phyloP scores from a whole-genome alignment of 441 rosid species.

The Pelargonium citronellum region DNA sequence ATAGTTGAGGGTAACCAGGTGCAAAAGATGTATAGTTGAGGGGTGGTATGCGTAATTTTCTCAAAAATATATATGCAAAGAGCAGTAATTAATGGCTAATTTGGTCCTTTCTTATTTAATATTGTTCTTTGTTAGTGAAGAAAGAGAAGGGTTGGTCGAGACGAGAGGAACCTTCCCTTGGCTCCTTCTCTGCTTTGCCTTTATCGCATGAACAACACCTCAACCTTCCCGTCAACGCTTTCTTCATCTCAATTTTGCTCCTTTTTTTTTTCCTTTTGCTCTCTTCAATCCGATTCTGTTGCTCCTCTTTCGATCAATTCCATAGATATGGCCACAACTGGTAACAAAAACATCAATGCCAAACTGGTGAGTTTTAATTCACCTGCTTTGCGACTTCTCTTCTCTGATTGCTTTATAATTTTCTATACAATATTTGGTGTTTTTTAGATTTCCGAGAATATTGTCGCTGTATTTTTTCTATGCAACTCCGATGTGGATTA shows the following conservation, averaged over 20 bases:
- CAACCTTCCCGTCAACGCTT: background rate
- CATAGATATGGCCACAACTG: background rate
- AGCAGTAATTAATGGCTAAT: too few species aligned
- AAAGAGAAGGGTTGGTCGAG: background rate
- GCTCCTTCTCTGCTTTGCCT: background rate
- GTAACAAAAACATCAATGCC: background rate
- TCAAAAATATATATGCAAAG: too few species aligned
- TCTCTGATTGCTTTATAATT: background rate
- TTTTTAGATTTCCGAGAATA: background rate
- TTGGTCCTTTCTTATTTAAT: too few species aligned
- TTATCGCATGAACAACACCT: too few species aligned
- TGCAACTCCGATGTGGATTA: background rate
- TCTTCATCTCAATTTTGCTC: background rate
- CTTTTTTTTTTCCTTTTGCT: background rate
- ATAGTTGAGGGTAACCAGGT: too few species aligned
- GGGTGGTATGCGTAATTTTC: too few species aligned
- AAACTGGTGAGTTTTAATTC: background rate
- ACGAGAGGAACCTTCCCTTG: background rate
- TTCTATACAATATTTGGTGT: background rate
- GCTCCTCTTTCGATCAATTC: too few species aligned
- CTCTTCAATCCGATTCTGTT: background rate
- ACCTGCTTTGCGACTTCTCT: background rate
- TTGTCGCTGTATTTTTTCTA: background rate
- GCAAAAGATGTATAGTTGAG: too few species aligned
- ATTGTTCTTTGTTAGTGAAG: background rate